Evolutionary conservation across 2,329 filamentous ascomycete species (phyloP).

Genomic region (Fulvia fulva): DNA sequence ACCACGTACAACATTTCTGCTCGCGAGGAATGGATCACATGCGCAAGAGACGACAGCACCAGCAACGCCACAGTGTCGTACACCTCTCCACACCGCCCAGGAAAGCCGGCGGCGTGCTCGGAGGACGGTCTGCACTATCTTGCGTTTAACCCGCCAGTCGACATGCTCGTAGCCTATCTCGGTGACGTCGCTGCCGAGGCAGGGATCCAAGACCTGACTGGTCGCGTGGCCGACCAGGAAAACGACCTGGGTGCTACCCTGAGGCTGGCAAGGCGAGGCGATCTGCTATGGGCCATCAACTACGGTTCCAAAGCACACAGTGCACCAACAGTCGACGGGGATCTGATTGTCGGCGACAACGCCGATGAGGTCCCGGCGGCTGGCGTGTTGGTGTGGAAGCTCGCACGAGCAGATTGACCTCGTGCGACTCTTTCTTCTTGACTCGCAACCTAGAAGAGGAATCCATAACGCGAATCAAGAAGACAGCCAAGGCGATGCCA

Average conservation of each 20-base stretch:
- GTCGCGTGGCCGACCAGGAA: constrained; percentile 9
- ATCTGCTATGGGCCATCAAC: constrained; percentile 25
- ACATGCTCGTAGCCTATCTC: constrained; percentile 20
- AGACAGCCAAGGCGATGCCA: no score
- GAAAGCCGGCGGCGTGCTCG: constrained; percentile 20
- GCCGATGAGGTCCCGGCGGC: constrained; percentile 16
- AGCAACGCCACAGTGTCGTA: constrained; percentile 17
- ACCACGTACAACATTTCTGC: constrained; percentile 19
- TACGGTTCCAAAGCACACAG: constrained; percentile 21
- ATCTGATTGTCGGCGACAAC: constrained; percentile 17
- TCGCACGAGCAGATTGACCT: background rate
- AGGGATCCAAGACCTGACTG: constrained; percentile 18
- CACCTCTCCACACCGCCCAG: constrained; percentile 19
- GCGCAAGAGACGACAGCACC: constrained; percentile 12
- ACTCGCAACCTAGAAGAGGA: no score
- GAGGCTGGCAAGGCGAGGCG: constrained; percentile 17
- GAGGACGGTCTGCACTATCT: constrained; percentile 20
- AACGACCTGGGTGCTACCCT: constrained; percentile 23
- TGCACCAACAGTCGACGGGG: constrained; percentile 12
- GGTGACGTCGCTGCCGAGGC: constrained; percentile 18
- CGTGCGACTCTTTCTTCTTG: no score
- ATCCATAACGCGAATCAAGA: no score
- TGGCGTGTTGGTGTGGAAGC: constrained; percentile 21
- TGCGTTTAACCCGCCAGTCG: constrained; percentile 21
- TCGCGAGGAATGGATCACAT: constrained; percentile 21